These are phyloP conservation scores for Fusarium sp. DNA, from an alignment of 2,329 filamentous ascomycete species.

Conservation along the genomic window DNA sequence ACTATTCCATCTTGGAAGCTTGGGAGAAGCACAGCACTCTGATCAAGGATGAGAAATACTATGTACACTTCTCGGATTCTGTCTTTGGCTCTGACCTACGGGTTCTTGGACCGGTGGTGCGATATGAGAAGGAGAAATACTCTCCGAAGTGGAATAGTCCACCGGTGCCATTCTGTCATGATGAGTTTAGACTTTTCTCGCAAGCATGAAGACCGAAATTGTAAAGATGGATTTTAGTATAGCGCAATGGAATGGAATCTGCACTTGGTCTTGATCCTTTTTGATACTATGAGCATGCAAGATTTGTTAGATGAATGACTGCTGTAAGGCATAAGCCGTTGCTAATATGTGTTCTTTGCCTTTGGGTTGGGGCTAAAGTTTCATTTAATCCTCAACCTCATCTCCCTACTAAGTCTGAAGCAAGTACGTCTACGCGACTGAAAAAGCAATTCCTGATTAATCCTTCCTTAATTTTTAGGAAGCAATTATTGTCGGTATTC, in stretches of 20 bases:
- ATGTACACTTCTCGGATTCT: neutral
- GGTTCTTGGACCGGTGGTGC: neutral
- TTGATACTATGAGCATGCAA: too few relatives aligned
- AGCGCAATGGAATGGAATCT: neutral
- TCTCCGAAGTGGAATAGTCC: neutral
- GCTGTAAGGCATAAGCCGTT: too few relatives aligned
- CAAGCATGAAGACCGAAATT: neutral
- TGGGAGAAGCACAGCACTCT: neutral
- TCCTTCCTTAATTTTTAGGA: too few relatives aligned
- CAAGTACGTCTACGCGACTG: too few relatives aligned
- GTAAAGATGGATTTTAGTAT: neutral
- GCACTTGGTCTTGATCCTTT: too few relatives aligned
- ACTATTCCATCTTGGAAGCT: neutral
- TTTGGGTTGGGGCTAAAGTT: too few relatives aligned
- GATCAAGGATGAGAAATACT: neutral
- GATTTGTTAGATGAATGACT: too few relatives aligned
- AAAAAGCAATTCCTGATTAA: too few relatives aligned
- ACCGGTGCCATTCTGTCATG: neutral
- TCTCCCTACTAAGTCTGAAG: too few relatives aligned
- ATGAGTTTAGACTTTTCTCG: neutral
- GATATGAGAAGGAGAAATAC: neutral
- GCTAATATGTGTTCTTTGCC: too few relatives aligned
- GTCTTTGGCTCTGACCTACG: neutral
- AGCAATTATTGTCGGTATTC: too few relatives aligned
- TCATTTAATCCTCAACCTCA: too few relatives aligned